These are phyloP conservation scores for Fusarium tjaetaba DNA, from an alignment of 2,329 filamentous ascomycete species.

Conservation along the genomic window DNA sequence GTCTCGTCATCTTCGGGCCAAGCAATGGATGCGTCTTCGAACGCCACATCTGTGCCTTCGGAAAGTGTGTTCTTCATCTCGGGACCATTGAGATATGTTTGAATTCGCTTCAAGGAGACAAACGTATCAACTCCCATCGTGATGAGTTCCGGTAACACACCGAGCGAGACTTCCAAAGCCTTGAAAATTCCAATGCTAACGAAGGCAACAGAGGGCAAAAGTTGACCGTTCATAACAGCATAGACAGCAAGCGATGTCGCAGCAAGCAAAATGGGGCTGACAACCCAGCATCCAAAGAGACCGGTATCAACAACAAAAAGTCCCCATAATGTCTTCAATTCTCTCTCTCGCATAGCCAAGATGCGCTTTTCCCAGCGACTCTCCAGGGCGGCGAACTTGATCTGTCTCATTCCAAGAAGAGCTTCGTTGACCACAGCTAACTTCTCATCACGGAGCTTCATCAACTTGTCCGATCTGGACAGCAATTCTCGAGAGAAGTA, in stretches of 20 bases:
- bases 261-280: constrained; percentile 77
- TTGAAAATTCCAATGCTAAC: constrained; percentile 80
- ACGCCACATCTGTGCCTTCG: constrained; percentile 68
- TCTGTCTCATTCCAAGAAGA: constrained; percentile 81
- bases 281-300: constrained; percentile 75
- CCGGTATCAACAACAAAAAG: constrained; percentile 72
- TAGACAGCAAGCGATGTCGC: constrained; percentile 77
- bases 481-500: constrained; percentile 73
- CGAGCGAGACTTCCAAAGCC: constrained; percentile 76
- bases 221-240: constrained; percentile 67
- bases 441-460: constrained; percentile 81
- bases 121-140: constrained; percentile 76
- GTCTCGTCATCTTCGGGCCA: constrained; percentile 76
- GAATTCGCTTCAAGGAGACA: constrained; percentile 77
- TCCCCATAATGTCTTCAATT: constrained; percentile 73
- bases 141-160: constrained; percentile 77
- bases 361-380: constrained; percentile 79
- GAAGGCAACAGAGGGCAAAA: constrained; percentile 80
- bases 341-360: constrained; percentile 67
- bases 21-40: constrained; percentile 74
- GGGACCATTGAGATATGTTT: constrained; percentile 73
- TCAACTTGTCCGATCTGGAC: constrained; percentile 72
- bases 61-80: constrained; percentile 68
- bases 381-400: constrained; percentile 85
- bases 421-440: constrained; percentile 80